phyloP scores from a whole-genome alignment of 2,329 filamentous ascomycete genomes.

The Geosmithia putterillii region DNA sequence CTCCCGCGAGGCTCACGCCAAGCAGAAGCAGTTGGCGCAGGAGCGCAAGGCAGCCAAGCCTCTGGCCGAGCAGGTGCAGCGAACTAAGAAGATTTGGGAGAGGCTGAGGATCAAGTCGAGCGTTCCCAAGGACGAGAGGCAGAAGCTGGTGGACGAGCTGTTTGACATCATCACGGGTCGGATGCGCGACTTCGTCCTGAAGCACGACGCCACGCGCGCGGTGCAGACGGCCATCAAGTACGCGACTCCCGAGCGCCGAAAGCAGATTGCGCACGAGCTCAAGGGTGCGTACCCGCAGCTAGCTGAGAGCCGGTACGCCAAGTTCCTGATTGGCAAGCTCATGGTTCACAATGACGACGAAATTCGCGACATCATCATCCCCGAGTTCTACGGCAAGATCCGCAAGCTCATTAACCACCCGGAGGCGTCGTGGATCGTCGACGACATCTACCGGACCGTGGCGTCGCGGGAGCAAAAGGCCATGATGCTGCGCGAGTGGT shows the following conservation, averaged over 20 bases:
- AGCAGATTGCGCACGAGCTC: constrained; percentile 76
- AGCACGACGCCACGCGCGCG: constrained; percentile 94
- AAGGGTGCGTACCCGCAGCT: constrained; percentile 73
- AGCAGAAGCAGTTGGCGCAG: constrained; percentile 77
- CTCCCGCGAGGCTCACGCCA: constrained; percentile 79
- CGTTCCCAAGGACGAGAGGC: constrained; percentile 78
- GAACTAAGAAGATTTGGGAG: constrained; percentile 97
- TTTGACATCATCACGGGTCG: constrained; percentile 84
- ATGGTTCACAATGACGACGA: constrained; percentile 83
- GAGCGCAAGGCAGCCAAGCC: constrained; percentile 91
- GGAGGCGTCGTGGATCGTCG: constrained; percentile 93
- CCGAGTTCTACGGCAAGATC: constrained; percentile 90
- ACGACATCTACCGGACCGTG: constrained; percentile 87
- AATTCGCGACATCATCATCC: constrained; percentile 78
- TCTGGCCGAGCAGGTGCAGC: constrained; percentile 75
- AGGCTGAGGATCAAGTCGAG: constrained; percentile 84
- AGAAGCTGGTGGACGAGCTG: constrained; percentile 76
- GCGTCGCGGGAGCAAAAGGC: constrained; percentile 81
- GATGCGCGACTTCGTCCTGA: constrained; percentile 92
- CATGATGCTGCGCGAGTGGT: constrained; percentile 83
- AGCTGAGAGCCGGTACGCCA: constrained; percentile 92
- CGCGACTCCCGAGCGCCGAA: constrained; percentile 70
- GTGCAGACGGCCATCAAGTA: constrained; percentile 98
- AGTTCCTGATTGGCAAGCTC: constrained; percentile 93
- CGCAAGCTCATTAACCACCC: constrained; percentile 90